phyloP scores from a whole-genome alignment of 148 eudicot species.

The Suaeda aralocaspica region DNA sequence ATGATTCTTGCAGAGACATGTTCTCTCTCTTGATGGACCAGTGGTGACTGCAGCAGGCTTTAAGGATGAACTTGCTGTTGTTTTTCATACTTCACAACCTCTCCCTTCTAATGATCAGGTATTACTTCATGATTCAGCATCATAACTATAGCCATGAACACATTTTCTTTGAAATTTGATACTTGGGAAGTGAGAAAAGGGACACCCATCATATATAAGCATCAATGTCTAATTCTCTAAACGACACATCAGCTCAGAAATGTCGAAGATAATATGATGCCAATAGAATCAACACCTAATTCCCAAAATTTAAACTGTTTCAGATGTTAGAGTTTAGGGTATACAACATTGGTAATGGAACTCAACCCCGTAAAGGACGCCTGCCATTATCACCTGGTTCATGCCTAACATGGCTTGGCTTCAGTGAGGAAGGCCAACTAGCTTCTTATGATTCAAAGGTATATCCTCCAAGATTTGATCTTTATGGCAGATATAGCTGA shows the following conservation, averaged over 20 bases:
- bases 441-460: conserved; percentile 96
- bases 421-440: conserved; percentile 88
- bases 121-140: conserved; percentile 10
- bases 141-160: not conserved
- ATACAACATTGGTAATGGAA: conserved; percentile 53
- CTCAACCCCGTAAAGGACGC: conserved; percentile 60
- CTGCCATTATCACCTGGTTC: conserved; percentile 90
- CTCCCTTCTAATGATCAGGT: conserved; percentile 92
- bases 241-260: not conserved
- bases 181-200: no score
- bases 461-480: conserved; percentile 9
- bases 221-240: not conserved
- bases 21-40: conserved; percentile 88
- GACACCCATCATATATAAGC: no score
- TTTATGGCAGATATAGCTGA: not conserved
- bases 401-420: conserved; percentile 79
- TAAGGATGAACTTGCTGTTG: conserved; percentile 81
- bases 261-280: not conserved
- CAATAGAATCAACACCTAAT: not conserved
- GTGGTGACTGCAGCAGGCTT: conserved; percentile 89
- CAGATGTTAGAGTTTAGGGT: conserved; percentile 92
- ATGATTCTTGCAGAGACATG: conserved; percentile 45
- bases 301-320: conserved; percentile 13
- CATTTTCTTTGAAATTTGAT: no score
- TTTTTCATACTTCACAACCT: conserved; percentile 69